Conservation (phyloP, 345 rosid genomes). For the Punica granatum region DNA sequence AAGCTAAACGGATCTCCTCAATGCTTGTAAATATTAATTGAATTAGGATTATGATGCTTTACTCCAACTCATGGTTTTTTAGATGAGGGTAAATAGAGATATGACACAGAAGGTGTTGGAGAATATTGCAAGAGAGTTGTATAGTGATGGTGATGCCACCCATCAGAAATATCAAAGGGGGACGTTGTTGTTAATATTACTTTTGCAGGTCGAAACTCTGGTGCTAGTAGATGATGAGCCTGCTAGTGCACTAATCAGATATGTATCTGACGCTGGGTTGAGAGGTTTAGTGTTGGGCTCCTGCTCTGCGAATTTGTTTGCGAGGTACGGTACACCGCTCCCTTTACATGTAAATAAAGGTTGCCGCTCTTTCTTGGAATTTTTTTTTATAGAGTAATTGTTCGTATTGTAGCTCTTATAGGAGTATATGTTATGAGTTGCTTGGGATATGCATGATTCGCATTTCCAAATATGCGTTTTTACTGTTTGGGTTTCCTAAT, state of each 20-base stretch:
- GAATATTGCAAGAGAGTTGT: neutral
- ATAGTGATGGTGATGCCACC: neutral
- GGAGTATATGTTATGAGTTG: neutral
- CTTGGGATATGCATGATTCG: neutral
- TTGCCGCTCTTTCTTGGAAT: neutral
- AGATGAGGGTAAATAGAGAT: too few species aligned
- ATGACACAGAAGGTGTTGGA: too few species aligned
- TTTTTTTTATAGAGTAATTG: neutral
- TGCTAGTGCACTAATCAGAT: conserved; percentile 49
- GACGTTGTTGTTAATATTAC: conserved; percentile 2
- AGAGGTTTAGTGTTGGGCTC: conserved; percentile 67
- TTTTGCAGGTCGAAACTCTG: conserved; percentile 56
- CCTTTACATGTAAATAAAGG: neutral
- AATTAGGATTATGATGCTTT: neutral
- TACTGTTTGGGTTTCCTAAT: neutral
- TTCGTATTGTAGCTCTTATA: neutral
- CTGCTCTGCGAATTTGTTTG: conserved; percentile 37
- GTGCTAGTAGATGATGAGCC: conserved; percentile 68
- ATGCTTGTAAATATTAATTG: neutral
- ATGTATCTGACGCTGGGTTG: conserved; percentile 36
- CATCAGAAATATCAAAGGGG: neutral
- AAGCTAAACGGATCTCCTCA: too few species aligned
- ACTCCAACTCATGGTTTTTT: neutral
- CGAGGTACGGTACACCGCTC: conserved; percentile 33
- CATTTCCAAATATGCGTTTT: neutral